A percentile compares a stretch with the other conserved stretches of the same genome.
Evolutionary conservation across 768 basidiomycete genomes (phyloP).

Genomic region (Auricularia auricula-judae): DNA sequence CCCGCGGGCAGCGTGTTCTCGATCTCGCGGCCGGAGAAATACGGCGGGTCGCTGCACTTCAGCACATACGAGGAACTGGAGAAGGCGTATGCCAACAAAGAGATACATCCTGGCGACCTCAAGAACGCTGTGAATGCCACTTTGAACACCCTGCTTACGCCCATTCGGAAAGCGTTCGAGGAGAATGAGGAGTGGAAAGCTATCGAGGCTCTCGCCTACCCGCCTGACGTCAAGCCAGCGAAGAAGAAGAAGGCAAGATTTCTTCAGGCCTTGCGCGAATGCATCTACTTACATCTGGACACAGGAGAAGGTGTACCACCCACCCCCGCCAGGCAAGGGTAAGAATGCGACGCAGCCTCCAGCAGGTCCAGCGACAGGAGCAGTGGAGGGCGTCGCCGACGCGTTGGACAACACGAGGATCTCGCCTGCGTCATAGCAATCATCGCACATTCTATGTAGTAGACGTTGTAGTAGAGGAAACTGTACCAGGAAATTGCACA

Average conservation of each 20-base stretch:
- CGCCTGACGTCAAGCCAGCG: constrained; percentile 46
- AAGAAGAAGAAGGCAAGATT: constrained; percentile 47
- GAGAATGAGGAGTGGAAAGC: constrained; percentile 71
- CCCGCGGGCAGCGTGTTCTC: constrained; percentile 77
- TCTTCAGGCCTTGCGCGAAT: background rate
- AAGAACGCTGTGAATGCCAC: constrained; percentile 68
- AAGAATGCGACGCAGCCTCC: constrained; percentile 33
- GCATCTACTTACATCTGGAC: background rate
- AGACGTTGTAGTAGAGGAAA: background rate
- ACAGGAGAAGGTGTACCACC: constrained; percentile 73
- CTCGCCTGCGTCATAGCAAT: background rate
- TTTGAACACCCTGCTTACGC: constrained; percentile 64
- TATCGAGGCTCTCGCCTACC: constrained; percentile 73
- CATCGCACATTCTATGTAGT: background rate
- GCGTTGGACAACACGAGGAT: background rate
- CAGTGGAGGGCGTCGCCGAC: background rate
- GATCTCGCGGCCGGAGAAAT: constrained; percentile 66
- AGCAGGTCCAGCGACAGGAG: constrained; percentile 10
- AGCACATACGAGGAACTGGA: constrained; percentile 50
- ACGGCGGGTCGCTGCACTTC: constrained; percentile 65
- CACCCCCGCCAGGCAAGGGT: constrained; percentile 72
- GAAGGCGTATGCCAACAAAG: constrained; percentile 62
- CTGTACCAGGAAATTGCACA: background rate
- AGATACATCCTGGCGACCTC: constrained; percentile 82
- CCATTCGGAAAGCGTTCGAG: constrained; percentile 70